Base-by-base conservation (phyloP, 2,329 filamentous ascomycete genomes). In the Aspergillus aculeatinus region DNA sequence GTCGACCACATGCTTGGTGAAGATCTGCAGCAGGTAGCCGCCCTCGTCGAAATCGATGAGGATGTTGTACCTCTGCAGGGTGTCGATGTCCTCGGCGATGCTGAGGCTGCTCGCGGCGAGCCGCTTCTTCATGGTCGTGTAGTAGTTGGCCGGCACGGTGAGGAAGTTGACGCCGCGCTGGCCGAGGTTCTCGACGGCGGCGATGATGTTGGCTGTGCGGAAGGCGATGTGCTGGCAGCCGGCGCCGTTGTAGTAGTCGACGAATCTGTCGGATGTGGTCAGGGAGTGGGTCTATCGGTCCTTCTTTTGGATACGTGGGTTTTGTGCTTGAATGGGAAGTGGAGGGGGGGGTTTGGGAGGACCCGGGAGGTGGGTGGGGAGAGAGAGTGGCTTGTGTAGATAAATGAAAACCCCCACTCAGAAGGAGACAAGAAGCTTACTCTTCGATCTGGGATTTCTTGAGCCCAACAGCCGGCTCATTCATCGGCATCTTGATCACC, bases 401-500 rank as follows among this genome's bases (percentile, higher is more conserved):
- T 29, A 2, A 29, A 6, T 29, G 27, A 29, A 29, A 9, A 9
- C 9, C 16, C 11, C 33, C 5, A 35, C 11, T 12, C 33, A 12
- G 14, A 12, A 10, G 12, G 11, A 16, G 14, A 12, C 21, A 21
- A 6, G 1, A 12, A 16, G 12, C 63, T 72, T 87, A 92, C 80
- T 96, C 93, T 76, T 96, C 92, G 64, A 96, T 96, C 79, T 96
- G 93, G 3, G 87, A 90, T 76, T 90, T 90, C 79, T 90, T 92
- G 80, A 92, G 92, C 55, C 92, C 92, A 0, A 82, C 78, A 0
- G 93, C 92, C 1, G 92, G 93, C 80, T 96, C 92, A 80, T 96
- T 96, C 83, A 97, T 94, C 67, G 93, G 93, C 91, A 96, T 96
- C 81, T 96, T 96, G 77, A 96, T 91, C 4, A 88, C 76, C 64